Evolutionary conservation across 2,329 filamentous ascomycete genomes (phyloP).

Genomic region (Beauveria sp.): DNA sequence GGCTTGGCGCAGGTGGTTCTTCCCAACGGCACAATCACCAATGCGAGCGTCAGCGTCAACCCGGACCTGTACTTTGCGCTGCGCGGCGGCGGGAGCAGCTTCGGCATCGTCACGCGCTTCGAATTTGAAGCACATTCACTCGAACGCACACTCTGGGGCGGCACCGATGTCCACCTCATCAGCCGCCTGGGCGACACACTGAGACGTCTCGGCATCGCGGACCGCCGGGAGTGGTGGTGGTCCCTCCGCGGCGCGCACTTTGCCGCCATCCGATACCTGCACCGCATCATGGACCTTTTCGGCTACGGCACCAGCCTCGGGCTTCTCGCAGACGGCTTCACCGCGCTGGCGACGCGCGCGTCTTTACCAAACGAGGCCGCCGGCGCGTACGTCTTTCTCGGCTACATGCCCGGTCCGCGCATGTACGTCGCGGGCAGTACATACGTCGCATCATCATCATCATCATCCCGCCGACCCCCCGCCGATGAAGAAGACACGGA

Average conservation of each 20-base stretch:
- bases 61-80: conserved; percentile 37
- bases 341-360: not conserved
- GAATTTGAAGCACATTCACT: conserved; percentile 1
- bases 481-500: not conserved
- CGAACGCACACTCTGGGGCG: not conserved
- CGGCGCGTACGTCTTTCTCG: not conserved
- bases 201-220: not conserved
- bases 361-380: not conserved
- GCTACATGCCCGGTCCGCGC: not conserved
- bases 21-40: conserved; percentile 29
- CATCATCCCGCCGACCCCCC: not conserved
- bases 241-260: not conserved
- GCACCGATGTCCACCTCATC: not conserved
- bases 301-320: not conserved
- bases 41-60: conserved; percentile 25
- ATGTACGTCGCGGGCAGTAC: not conserved
- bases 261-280: not conserved
- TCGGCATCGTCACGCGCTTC: conserved; percentile 26
- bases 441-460: too few species aligned
- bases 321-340: not conserved
- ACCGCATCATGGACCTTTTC: not conserved
- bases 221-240: not conserved
- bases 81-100: conserved; percentile 37
- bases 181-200: not conserved
- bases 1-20: conserved; percentile 21